Evolutionary conservation across 2,329 filamentous ascomycete species (phyloP).

Genomic region (Venturia pyrina): DNA sequence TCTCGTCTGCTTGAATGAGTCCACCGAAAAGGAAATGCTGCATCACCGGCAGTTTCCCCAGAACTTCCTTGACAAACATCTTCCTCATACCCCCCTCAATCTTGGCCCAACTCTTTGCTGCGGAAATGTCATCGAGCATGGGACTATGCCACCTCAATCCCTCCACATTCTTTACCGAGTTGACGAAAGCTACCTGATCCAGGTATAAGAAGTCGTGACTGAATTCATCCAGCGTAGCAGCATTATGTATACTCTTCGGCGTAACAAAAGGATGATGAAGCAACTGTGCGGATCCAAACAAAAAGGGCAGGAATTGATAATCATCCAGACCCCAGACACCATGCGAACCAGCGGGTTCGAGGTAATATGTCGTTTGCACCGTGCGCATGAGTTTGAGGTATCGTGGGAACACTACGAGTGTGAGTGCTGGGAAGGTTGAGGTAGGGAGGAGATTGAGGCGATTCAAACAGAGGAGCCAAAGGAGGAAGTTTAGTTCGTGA

Average conservation of each 20-base stretch:
- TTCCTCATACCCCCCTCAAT: conserved; percentile 90
- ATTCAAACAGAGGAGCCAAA: conserved; percentile 92
- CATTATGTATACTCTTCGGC: conserved; percentile 65
- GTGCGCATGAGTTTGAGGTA: conserved; percentile 82
- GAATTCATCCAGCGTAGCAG: conserved; percentile 78
- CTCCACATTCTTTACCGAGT: conserved; percentile 91
- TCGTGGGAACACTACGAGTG: conserved; percentile 67
- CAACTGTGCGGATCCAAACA: conserved; percentile 39
- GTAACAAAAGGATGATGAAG: conserved; percentile 56
- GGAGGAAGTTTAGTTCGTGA: conserved; percentile 92
- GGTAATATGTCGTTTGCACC: conserved; percentile 86
- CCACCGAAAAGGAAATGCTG: conserved; percentile 95
- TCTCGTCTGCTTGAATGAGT: conserved; percentile 67
- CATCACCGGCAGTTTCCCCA: conserved; percentile 93
- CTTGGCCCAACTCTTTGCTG: conserved; percentile 81
- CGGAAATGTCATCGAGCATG: conserved; percentile 96
- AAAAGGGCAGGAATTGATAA: conserved; percentile 44
- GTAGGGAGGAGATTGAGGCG: conserved; percentile 57
- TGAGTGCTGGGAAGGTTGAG: conserved; percentile 61
- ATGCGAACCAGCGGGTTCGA: conserved; percentile 61
- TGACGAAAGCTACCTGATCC: conserved; percentile 87
- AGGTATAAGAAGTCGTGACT: conserved; percentile 78
- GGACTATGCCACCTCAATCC: conserved; percentile 93
- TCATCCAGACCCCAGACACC: conserved; percentile 45
- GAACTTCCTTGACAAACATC: conserved; percentile 91